phyloP scores from a whole-genome alignment of 768 basidiomycete species.

The Podaxis carcinomalis region DNA sequence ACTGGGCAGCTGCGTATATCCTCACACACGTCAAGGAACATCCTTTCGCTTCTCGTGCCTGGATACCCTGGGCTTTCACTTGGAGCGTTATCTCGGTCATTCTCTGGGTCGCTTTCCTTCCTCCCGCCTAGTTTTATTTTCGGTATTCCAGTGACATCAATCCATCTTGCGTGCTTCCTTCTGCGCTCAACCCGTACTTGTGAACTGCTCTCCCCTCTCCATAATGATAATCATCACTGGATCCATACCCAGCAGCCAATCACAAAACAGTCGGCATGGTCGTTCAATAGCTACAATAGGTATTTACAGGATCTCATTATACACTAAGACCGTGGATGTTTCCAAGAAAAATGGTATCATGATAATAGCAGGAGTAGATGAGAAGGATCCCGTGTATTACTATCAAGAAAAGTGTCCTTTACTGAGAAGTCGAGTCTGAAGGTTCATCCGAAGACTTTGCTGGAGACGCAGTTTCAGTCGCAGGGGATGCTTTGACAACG shows the following conservation, averaged over 20 bases:
- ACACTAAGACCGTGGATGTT: background rate
- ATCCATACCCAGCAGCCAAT: too few species aligned
- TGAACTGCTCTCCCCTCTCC: too few species aligned
- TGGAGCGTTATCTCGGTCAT: constrained; percentile 73
- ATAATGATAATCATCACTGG: too few species aligned
- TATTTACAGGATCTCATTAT: constrained; percentile 1
- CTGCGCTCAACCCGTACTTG: too few species aligned
- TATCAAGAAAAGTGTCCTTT: background rate
- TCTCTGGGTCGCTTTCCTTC: constrained; percentile 82
- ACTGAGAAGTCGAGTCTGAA: background rate
- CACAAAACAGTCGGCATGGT: background rate
- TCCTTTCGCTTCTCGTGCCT: constrained; percentile 24
- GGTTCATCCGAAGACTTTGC: background rate
- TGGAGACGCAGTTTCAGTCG: background rate
- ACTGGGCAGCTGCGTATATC: constrained; percentile 83
- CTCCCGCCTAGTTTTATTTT: constrained; percentile 65
- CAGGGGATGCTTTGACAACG: background rate
- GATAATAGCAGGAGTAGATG: background rate
- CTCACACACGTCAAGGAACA: constrained; percentile 8
- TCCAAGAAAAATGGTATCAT: background rate
- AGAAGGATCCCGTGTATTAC: too few species aligned
- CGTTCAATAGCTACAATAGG: background rate
- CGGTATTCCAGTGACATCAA: too few species aligned
- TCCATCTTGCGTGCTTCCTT: too few species aligned
- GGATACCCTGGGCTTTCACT: constrained; percentile 73